A percentile compares a stretch with the other conserved stretches of the same genome.
phyloP scores from a whole-genome alignment of 2,329 filamentous ascomycete genomes.

The Neopestalotiopsis sp. region DNA sequence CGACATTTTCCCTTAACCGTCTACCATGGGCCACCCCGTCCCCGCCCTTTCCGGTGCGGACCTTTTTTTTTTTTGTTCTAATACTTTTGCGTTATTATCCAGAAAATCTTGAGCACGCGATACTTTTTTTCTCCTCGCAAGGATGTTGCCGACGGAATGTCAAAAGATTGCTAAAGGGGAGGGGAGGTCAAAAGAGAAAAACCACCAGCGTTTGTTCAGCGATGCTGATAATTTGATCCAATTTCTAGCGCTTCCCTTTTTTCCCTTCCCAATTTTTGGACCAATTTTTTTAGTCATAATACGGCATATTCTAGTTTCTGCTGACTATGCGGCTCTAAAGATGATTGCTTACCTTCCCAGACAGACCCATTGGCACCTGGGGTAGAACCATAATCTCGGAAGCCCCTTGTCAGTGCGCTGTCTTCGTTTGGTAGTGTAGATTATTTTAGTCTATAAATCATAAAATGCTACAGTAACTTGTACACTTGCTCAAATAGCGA shows the following conservation, averaged over 20 bases:
- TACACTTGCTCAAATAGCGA: not conserved
- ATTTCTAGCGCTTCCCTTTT: no score
- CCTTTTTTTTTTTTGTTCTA: not conserved
- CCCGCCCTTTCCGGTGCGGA: conserved; percentile 9
- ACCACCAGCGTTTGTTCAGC: not conserved
- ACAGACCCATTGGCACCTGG: not conserved
- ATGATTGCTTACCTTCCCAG: not conserved
- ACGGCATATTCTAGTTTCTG: not conserved
- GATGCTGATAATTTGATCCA: no score
- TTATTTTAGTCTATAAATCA: not conserved
- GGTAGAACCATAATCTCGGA: conserved; percentile 2
- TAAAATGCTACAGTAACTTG: not conserved
- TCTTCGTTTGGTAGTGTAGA: not conserved
- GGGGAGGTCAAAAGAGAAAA: not conserved
- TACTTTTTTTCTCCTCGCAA: not conserved
- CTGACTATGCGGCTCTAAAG: not conserved
- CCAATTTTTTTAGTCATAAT: no score
- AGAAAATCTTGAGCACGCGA: not conserved
- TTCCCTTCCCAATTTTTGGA: no score
- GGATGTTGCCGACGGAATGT: not conserved
- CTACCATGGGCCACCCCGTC: not conserved
- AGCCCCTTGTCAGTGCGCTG: not conserved
- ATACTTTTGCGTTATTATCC: conserved; percentile 10
- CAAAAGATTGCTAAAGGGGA: no score
- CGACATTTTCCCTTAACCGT: conserved; percentile 13